These are phyloP conservation scores for Sextonia rubra DNA, from an alignment of 164 flowering plant species.

Conservation along the genomic window DNA sequence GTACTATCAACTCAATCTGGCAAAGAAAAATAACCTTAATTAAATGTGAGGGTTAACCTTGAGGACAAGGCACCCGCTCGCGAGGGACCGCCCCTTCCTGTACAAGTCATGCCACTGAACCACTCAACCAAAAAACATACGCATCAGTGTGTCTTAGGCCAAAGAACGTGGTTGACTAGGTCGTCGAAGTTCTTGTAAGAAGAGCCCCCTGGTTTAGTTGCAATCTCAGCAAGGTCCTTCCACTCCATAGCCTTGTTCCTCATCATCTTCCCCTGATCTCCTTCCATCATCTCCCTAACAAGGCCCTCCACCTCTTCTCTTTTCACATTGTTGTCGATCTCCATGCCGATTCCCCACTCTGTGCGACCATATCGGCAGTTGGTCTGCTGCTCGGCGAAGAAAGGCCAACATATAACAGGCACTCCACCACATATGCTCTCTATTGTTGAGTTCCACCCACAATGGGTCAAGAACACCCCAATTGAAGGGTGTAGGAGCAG, in stretches of 20 bases:
- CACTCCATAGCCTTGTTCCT: slow-evolving; percentile 27
- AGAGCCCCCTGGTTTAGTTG: slow-evolving; percentile 27
- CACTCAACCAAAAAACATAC: no score
- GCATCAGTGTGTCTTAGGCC: no score
- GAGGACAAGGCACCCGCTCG: no score
- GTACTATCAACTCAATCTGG: no score
- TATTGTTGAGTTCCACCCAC: slow-evolving; percentile 30
- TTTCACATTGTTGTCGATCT: slow-evolving; percentile 24
- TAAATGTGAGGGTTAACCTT: not conserved
- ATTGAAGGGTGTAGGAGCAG: slow-evolving; percentile 24
- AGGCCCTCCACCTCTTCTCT: slow-evolving; percentile 27
- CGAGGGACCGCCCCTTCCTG: no score
- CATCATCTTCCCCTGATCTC: slow-evolving; percentile 29
- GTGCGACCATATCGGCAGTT: slow-evolving; percentile 28
- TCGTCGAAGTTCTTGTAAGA: slow-evolving; percentile 24
- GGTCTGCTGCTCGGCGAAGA: slow-evolving; percentile 43
- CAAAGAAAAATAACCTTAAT: no score
- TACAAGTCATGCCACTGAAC: no score
- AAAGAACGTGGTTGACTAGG: slow-evolving; percentile 13
- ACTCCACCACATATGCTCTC: slow-evolving; percentile 26
- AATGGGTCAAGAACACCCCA: slow-evolving; percentile 30
- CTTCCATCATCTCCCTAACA: slow-evolving; percentile 32
- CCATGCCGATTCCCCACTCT: slow-evolving; percentile 30
- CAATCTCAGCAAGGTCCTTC: slow-evolving; percentile 29
- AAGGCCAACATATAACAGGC: slow-evolving; percentile 58